Evolutionary conservation across 768 basidiomycete genomes (phyloP), one percentile per base, ranked within the genome.

Genomic region (Artomyces pyxidatus): DNA sequence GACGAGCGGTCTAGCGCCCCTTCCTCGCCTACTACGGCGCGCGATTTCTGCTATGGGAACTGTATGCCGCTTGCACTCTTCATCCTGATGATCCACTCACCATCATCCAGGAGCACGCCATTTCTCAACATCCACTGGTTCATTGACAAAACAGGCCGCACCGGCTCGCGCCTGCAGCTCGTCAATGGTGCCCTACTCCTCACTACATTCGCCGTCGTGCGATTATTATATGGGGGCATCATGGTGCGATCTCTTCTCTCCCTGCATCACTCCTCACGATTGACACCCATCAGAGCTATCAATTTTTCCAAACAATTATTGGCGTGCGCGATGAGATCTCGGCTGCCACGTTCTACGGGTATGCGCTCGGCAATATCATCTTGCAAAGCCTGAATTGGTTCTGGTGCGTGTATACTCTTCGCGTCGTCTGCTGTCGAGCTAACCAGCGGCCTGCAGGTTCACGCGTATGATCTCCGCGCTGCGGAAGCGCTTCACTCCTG

Each of bases 41-140:
- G 2, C 74, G 87, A 14, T 93, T 85, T 66, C 67, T 94, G 26
- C 68, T 91, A 10, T 91, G 89, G 90, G 91, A 92, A 66, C 69
- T 79, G 73, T 84, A 64, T 45, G 78, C 67, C 6, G 25, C 10
- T 29, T 27, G 17, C 16, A 14, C 21, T 39, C 45, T 30, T 38
- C 9, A n/a, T 30, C 19, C 19, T 47, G 30, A 50, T 57, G 28
- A 58, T 17, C 6, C 40, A 37, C 16, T 40, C 43, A 14, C 37
- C 0, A 29, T 28, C 38, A 16, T n/a, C n/a, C 51, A 83, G 81
- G 68, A 86, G 83, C 68, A 94, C 91, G 0, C 77, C 91, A 50
- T 91, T 94, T 67, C 70, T 95, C 53, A 87, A 95, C 58, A 79
- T 88, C 47, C 88, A 93, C 54, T 92, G 89, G 81, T 83, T 83